phyloP scores from a whole-genome alignment of 1,284 basidiomycete genomes.

The Ceratobasidium sp. region DNA sequence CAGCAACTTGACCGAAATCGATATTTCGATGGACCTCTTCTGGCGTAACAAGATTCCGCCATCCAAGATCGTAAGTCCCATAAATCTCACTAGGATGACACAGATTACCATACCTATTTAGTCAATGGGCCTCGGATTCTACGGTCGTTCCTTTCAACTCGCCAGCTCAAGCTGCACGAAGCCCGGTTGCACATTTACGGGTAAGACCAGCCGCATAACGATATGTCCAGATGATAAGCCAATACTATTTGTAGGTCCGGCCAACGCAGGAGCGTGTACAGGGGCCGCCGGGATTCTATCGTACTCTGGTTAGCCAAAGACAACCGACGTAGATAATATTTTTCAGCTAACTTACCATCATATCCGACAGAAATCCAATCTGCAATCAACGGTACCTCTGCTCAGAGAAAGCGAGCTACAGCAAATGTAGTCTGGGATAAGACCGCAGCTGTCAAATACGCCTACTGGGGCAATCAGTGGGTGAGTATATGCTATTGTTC shows the following conservation, averaged over 20 bases:
- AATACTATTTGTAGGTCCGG: constrained; percentile 5
- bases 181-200: constrained; percentile 37
- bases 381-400: background rate
- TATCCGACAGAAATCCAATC: constrained; percentile 1
- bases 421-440: constrained; percentile 15
- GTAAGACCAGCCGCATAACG: background rate
- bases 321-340: too few species aligned
- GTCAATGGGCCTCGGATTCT: constrained; percentile 49
- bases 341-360: too few species aligned
- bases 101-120: background rate
- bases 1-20: constrained; percentile 53
- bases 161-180: constrained; percentile 1
- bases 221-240: background rate
- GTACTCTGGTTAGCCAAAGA: too few species aligned
- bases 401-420: background rate
- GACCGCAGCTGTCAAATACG: constrained; percentile 15
- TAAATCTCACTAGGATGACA: background rate
- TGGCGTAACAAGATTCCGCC: constrained; percentile 48
- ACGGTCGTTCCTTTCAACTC: constrained; percentile 49
- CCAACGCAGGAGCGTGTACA: background rate
- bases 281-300: background rate
- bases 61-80: constrained; percentile 33
- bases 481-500: background rate
- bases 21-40: constrained; percentile 50
- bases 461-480: constrained; percentile 23